phyloP scores from a whole-genome alignment of 192 early-diverging fungal species.

The Spinellus fusiger region DNA sequence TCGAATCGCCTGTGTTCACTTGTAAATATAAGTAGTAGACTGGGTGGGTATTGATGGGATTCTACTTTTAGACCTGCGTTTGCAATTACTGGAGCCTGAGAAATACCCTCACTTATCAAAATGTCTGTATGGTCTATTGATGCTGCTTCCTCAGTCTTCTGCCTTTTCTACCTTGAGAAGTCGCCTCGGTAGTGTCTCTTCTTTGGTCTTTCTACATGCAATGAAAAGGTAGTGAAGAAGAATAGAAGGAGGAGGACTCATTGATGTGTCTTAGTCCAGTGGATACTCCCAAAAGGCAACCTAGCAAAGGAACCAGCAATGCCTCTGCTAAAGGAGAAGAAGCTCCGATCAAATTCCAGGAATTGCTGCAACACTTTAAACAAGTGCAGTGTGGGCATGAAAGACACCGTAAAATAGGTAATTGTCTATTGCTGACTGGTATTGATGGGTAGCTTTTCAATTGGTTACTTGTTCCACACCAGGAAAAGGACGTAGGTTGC shows the following conservation, averaged over 20 bases:
- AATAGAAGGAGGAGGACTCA: not conserved
- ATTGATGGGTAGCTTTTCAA: too few relatives aligned
- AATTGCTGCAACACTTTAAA: conserved; percentile 69
- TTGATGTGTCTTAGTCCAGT: not conserved
- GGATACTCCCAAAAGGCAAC: conserved; percentile 13
- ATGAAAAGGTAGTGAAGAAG: conserved; percentile 40
- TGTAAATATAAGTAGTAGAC: conserved; percentile 36
- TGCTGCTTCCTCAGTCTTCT: conserved; percentile 94
- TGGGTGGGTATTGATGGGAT: not conserved
- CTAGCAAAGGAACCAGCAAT: conserved; percentile 1
- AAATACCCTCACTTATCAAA: conserved; percentile 86
- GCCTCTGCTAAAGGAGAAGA: conserved; percentile 14
- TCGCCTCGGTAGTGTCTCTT: conserved; percentile 82
- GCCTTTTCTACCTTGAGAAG: conserved; percentile 95
- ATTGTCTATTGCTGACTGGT: not conserved
- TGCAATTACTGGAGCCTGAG: conserved; percentile 91
- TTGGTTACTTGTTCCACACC: too few relatives aligned
- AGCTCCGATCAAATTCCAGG: conserved; percentile 54
- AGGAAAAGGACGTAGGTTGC: too few relatives aligned
- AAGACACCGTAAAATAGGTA: conserved; percentile 47
- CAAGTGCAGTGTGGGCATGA: conserved; percentile 72
- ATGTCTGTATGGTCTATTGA: conserved; percentile 91
- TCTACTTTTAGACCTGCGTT: conserved; percentile 56
- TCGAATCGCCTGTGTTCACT: conserved; percentile 98
- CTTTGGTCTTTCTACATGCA: conserved; percentile 56